phyloP scores from a whole-genome alignment of 2,329 filamentous ascomycete species.

The Sclerotinia borealis region DNA sequence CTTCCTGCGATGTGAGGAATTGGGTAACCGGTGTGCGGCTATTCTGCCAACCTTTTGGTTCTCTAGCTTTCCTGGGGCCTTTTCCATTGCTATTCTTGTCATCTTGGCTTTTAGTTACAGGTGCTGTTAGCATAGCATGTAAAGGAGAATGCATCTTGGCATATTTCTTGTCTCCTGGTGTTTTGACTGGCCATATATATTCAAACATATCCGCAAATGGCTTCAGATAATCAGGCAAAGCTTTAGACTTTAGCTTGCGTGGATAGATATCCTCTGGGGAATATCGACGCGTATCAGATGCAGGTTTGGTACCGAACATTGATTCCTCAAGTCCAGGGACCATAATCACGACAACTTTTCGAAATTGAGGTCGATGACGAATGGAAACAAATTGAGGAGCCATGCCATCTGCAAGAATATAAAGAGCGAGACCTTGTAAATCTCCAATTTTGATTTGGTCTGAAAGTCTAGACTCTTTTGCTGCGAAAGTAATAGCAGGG shows the following conservation, averaged over 20 bases:
- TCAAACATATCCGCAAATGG: conserved; percentile 77
- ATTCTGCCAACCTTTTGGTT: conserved; percentile 63
- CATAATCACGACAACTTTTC: conserved; percentile 84
- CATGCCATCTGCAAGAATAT: conserved; percentile 60
- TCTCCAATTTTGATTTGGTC: conserved; percentile 57
- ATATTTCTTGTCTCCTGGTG: conserved; percentile 77
- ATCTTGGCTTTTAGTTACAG: conserved; percentile 64
- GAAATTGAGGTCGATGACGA: conserved; percentile 55
- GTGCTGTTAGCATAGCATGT: conserved; percentile 73
- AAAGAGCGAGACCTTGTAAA: conserved; percentile 57
- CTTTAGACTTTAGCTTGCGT: conserved; percentile 44
- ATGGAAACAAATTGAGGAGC: conserved; percentile 61
- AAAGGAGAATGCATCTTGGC: conserved; percentile 81
- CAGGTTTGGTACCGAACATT: conserved; percentile 64
- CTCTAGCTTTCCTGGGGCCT: conserved; percentile 54
- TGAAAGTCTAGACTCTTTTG: conserved; percentile 48
- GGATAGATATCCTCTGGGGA: conserved; percentile 57
- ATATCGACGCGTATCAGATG: conserved; percentile 27
- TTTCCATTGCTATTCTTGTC: conserved; percentile 39
- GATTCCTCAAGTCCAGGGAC: conserved; percentile 84
- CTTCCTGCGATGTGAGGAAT: conserved; percentile 65
- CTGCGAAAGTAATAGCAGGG: conserved; percentile 52
- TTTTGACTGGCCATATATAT: conserved; percentile 82
- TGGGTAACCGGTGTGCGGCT: conserved; percentile 76
- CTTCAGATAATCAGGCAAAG: conserved; percentile 49